These are phyloP conservation scores for Arxiozyma heterogenica DNA, from an alignment of 1,139 yeast species.

Conservation along the genomic window DNA sequence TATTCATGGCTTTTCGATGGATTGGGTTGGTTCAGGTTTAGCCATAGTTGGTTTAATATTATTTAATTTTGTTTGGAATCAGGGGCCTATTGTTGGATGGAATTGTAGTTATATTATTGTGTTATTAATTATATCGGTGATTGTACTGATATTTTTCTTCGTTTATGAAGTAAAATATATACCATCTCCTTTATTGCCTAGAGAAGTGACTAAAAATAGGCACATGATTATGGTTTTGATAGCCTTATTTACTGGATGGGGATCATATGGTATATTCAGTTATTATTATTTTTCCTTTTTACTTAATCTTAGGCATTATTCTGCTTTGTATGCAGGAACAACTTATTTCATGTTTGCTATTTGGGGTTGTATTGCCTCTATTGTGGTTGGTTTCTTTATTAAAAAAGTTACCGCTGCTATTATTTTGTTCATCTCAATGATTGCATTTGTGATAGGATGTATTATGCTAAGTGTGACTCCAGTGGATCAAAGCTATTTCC, in stretches of 20 bases:
- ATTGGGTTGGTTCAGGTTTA: constrained; percentile 38
- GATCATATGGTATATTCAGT: constrained; percentile 48
- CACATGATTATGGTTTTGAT: constrained; percentile 31
- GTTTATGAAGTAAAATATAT: constrained; percentile 26
- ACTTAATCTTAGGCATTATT: constrained; percentile 38
- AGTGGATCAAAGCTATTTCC: constrained; percentile 40
- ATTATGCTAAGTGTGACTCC: constrained; percentile 44
- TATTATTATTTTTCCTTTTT: constrained; percentile 33
- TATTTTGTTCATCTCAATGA: constrained; percentile 36
- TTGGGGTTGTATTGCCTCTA: constrained; percentile 41
- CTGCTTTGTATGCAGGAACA: constrained; percentile 29
- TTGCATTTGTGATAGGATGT: constrained; percentile 42
- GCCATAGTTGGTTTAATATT: constrained; percentile 43
- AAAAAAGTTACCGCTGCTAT: constrained; percentile 39
- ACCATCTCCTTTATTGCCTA: constrained; percentile 40
- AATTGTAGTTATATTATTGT: constrained; percentile 38
- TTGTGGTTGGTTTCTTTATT: constrained; percentile 37
- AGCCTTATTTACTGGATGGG: constrained; percentile 43
- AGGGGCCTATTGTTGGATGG: constrained; percentile 50
- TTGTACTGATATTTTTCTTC: constrained; percentile 30
- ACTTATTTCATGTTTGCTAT: constrained; percentile 36
- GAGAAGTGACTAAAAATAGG: constrained; percentile 33
- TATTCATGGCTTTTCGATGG: constrained; percentile 29
- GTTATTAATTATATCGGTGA: constrained; percentile 36
- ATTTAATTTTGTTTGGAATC: constrained; percentile 46